Percentiles rank a stretch among this genome's conserved stretches.
phyloP scores from a whole-genome alignment of 2,329 filamentous ascomycete species.

The Aspergillus niger region DNA sequence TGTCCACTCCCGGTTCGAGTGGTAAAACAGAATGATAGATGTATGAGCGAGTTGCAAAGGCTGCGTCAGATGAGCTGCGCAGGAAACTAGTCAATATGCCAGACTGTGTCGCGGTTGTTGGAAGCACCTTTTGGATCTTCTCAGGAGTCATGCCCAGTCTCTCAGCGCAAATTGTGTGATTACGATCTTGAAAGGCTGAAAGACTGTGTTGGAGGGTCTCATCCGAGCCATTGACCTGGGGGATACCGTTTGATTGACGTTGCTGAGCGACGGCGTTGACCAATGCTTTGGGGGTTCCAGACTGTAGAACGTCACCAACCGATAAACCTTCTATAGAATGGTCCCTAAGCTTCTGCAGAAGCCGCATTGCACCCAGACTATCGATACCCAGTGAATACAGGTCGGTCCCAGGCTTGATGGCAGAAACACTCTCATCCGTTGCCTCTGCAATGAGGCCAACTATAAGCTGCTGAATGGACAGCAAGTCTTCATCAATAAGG shows the following conservation, averaged over 20 bases:
- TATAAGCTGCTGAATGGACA: constrained; percentile 18
- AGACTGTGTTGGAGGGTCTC: constrained; percentile 9
- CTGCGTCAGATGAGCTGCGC: constrained; percentile 21
- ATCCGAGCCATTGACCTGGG: background rate
- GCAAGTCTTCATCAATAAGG: constrained; percentile 2
- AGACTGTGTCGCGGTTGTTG: constrained; percentile 39
- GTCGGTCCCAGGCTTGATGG: constrained; percentile 20
- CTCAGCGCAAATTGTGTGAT: constrained; percentile 22
- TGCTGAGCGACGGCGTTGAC: constrained; percentile 21
- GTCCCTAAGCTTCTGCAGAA: constrained; percentile 36
- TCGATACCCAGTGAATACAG: constrained; percentile 36
- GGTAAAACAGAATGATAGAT: constrained; percentile 35
- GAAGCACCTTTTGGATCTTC: constrained; percentile 33
- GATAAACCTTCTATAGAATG: constrained; percentile 26
- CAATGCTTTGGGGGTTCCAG: constrained; percentile 28
- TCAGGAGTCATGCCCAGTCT: constrained; percentile 17
- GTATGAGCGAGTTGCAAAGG: constrained; percentile 28
- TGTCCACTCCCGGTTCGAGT: constrained; percentile 26
- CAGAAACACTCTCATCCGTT: constrained; percentile 15
- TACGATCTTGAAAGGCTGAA: constrained; percentile 22
- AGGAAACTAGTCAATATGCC: constrained; percentile 40
- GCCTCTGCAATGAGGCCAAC: constrained; percentile 20
- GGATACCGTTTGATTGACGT: background rate
- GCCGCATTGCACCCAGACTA: constrained; percentile 38
- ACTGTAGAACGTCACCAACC: constrained; percentile 33